These are phyloP conservation scores for Pseudozyma sp. DNA, from an alignment of 1,284 basidiomycete species.

Conservation along the genomic window DNA sequence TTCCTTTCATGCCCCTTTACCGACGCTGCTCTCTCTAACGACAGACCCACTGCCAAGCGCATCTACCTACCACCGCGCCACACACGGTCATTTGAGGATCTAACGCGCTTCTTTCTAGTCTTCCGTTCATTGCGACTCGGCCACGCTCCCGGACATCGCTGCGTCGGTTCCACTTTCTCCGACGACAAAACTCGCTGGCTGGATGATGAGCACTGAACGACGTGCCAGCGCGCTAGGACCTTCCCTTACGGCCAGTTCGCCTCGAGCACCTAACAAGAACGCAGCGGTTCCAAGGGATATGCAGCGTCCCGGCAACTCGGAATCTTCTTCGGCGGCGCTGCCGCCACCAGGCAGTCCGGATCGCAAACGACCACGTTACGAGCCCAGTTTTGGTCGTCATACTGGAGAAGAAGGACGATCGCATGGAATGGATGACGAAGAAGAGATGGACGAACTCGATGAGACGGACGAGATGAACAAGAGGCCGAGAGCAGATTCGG, in stretches of 20 bases:
- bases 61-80: too few relatives aligned
- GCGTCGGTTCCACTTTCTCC: neutral
- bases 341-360: slow-evolving; percentile 27
- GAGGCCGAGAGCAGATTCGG: slow-evolving; percentile 23
- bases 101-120: neutral
- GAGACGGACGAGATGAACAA: slow-evolving; percentile 27
- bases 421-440: slow-evolving; percentile 27
- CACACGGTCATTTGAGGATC: too few relatives aligned
- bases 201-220: slow-evolving; percentile 54
- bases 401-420: slow-evolving; percentile 1
- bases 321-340: slow-evolving; percentile 2
- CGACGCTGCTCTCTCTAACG: neutral
- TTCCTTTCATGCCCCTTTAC: neutral
- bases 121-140: neutral
- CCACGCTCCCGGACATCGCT: neutral
- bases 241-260: slow-evolving; percentile 28
- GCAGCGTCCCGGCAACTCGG: slow-evolving; percentile 11
- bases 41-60: too few relatives aligned
- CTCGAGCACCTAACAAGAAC: slow-evolving; percentile 20
- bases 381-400: slow-evolving; percentile 12
- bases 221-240: slow-evolving; percentile 35
- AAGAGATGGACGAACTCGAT: slow-evolving; percentile 43
- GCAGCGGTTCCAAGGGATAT: slow-evolving; percentile 31
- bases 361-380: slow-evolving; percentile 43
- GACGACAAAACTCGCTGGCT: slow-evolving; percentile 9